A percentile compares a stretch with the other conserved stretches of the same genome.
phyloP scores from a whole-genome alignment of 2,329 filamentous ascomycete species.

The Thielaviopsis ethacetica region DNA sequence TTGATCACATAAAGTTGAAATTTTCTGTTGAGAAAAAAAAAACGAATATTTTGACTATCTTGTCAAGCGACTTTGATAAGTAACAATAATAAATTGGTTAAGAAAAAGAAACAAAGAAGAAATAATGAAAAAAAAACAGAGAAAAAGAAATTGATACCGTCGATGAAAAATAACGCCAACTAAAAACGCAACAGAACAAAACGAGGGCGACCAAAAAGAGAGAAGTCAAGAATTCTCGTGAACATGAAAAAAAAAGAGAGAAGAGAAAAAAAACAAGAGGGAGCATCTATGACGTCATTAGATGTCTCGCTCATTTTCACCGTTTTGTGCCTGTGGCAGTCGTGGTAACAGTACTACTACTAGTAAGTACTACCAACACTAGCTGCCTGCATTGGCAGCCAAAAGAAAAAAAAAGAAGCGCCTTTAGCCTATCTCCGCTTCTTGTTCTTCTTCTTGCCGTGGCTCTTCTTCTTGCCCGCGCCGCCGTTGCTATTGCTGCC shows the following conservation, averaged over 20 bases:
- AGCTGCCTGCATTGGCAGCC: not conserved
- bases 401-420: not conserved
- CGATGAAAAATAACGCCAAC: not conserved
- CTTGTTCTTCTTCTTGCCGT: constrained; percentile 12
- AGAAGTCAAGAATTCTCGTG: not conserved
- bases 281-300: not conserved
- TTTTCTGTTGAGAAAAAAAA: not conserved
- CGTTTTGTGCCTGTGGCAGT: not conserved
- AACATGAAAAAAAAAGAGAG: too few species aligned
- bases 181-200: not conserved
- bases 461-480: constrained; percentile 11
- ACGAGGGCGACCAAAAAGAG: not conserved
- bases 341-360: too few species aligned
- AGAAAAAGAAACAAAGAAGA: not conserved
- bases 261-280: not conserved
- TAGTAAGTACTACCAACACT: not conserved
- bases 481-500: not conserved
- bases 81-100: not conserved
- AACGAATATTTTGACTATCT: not conserved
- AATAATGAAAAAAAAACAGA: not conserved
- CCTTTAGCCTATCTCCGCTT: constrained; percentile 3
- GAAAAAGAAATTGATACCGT: not conserved
- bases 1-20: too few species aligned
- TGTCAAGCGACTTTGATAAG: not conserved
- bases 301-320: not conserved